Percentiles rank a stretch among this genome's conserved stretches.
Conservation (phyloP, 495 filamentous ascomycete genomes). For the Aspergillus nanangensis region DNA sequence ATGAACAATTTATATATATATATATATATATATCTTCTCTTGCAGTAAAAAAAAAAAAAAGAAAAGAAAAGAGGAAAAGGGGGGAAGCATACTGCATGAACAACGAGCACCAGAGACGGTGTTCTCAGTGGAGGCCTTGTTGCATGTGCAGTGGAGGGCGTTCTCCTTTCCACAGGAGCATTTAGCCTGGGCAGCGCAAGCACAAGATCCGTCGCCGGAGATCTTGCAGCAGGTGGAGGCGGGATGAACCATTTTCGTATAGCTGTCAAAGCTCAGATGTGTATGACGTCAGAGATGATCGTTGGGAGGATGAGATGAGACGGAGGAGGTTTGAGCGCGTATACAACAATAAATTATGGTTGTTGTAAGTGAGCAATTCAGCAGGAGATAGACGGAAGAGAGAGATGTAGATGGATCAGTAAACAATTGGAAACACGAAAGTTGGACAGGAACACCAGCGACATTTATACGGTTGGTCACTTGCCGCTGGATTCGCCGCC, state of each 20-base stretch:
- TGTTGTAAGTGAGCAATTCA: no score
- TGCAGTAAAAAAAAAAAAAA: no score
- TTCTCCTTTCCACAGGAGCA: constrained; percentile 88
- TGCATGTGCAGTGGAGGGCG: constrained; percentile 82
- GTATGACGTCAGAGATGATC: not conserved
- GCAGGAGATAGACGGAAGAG: not conserved
- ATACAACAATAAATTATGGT: no score
- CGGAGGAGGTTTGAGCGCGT: not conserved
- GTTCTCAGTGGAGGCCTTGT: constrained; percentile 75
- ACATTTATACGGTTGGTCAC: constrained; percentile 29
- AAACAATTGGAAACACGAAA: no score
- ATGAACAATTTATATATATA: no score
- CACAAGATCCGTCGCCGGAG: constrained; percentile 45
- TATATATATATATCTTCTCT: no score
- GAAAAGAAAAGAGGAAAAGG: not conserved
- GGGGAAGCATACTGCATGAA: constrained; percentile 65
- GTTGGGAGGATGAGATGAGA: not conserved
- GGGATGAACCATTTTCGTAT: constrained; percentile 48
- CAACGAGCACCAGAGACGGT: constrained; percentile 65
- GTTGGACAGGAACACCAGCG: no score
- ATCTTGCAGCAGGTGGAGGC: constrained; percentile 60
- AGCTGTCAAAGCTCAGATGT: not conserved
- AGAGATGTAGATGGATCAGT: not conserved
- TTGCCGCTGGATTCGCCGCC: constrained; percentile 7
- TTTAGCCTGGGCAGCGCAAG: constrained; percentile 59